These are phyloP conservation scores for Trametes sanguinea DNA, from an alignment of 768 basidiomycete genomes.

Conservation along the genomic window DNA sequence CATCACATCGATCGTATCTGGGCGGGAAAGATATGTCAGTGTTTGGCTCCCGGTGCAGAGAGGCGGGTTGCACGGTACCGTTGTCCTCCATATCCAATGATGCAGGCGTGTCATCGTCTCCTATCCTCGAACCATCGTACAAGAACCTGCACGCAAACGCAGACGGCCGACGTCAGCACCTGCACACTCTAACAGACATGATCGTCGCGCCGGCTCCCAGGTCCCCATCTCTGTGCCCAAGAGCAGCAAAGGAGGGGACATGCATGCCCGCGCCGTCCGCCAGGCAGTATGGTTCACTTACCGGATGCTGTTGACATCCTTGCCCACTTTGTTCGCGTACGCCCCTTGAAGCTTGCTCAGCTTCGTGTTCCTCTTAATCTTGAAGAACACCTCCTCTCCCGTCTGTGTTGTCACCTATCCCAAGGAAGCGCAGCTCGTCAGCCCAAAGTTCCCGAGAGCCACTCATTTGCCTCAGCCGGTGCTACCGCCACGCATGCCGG, in stretches of 20 bases:
- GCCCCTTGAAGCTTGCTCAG: slow-evolving; percentile 91
- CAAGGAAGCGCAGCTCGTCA: background rate
- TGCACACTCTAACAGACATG: background rate
- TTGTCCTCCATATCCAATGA: slow-evolving; percentile 89
- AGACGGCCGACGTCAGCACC: background rate
- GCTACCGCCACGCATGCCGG: background rate
- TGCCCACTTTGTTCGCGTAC: slow-evolving; percentile 91
- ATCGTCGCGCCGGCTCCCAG: background rate
- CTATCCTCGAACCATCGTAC: slow-evolving; percentile 86
- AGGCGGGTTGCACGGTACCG: slow-evolving; percentile 47
- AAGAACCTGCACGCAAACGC: slow-evolving; percentile 63
- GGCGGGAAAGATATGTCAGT: background rate
- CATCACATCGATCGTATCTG: slow-evolving; percentile 95
- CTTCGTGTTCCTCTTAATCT: slow-evolving; percentile 93
- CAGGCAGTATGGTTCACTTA: slow-evolving; percentile 39
- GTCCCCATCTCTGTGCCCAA: background rate
- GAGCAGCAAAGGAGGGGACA: background rate
- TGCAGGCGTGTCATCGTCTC: slow-evolving; percentile 84
- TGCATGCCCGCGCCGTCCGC: background rate
- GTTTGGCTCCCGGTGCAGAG: background rate
- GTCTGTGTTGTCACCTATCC: slow-evolving; percentile 68
- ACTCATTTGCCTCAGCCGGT: background rate
- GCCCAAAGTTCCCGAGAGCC: no score
- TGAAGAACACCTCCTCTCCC: slow-evolving; percentile 94
- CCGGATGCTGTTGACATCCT: slow-evolving; percentile 87